Percentiles rank a stretch among this genome's conserved stretches.
These are phyloP conservation scores for Cenchrus fungigraminus DNA, from an alignment of 176 grass and related monocot genomes.

Conservation along the genomic window DNA sequence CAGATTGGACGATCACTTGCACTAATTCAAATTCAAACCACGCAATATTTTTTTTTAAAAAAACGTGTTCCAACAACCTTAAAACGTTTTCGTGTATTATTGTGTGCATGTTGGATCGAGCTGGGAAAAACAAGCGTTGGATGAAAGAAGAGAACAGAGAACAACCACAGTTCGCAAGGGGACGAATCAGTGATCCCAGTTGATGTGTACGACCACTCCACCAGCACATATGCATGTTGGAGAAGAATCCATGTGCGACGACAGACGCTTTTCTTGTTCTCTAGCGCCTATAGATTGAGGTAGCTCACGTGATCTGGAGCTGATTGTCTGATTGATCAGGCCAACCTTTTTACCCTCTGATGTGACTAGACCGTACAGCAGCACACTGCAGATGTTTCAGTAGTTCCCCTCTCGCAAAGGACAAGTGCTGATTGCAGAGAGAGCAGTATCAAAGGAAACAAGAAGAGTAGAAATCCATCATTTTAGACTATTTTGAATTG, in stretches of 20 bases:
- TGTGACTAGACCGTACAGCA: constrained; percentile 1
- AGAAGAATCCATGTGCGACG: background rate
- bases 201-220: background rate
- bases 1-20: background rate
- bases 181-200: background rate
- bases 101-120: no score
- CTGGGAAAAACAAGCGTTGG: background rate
- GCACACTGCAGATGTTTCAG: background rate
- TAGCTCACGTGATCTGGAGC: constrained; percentile 30
- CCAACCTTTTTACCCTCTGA: background rate
- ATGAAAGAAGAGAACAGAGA: background rate
- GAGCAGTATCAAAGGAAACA: background rate
- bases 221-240: background rate
- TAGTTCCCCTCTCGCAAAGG: background rate
- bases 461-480: background rate
- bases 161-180: background rate
- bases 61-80: background rate
- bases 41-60: background rate
- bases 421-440: background rate
- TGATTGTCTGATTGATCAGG: background rate
- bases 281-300: constrained; percentile 15
- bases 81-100: no score
- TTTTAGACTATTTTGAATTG: background rate
- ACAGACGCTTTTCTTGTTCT: constrained; percentile 23
- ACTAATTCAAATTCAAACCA: background rate